Percentiles rank a stretch among this genome's conserved stretches.
Evolutionary conservation across 768 basidiomycete species (phyloP).

Genomic region (Hemileccinum impolitum): DNA sequence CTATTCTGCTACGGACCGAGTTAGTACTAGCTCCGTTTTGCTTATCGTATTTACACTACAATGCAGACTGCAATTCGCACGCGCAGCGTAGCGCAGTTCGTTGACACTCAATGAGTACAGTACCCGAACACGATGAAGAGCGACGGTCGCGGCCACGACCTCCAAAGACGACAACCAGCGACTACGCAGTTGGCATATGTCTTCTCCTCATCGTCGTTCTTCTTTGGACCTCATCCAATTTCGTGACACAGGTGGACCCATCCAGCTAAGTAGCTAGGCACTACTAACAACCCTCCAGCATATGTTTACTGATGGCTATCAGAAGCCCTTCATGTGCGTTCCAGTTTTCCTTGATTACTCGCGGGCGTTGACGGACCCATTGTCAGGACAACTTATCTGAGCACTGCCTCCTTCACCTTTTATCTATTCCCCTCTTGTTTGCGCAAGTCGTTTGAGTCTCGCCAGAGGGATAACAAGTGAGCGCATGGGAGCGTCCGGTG

Average conservation of each 20-base stretch:
- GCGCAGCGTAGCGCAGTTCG: not conserved
- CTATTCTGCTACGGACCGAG: not conserved
- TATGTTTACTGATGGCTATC: conserved; percentile 63
- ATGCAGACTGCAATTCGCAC: conserved; percentile 9
- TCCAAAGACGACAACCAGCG: conserved; percentile 14
- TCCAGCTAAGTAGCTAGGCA: not conserved
- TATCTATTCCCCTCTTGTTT: conserved; percentile 69
- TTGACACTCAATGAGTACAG: conserved; percentile 15
- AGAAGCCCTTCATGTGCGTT: conserved; percentile 85
- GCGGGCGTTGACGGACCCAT: conserved; percentile 2
- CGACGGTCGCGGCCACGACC: conserved; percentile 8
- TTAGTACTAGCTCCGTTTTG: not conserved
- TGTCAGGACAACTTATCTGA: conserved; percentile 87
- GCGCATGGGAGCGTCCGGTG: not conserved
- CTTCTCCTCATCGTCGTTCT: conserved; percentile 74
- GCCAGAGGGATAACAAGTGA: conserved; percentile 9
- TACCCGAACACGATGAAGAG: conserved; percentile 13
- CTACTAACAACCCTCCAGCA: conserved; percentile 32
- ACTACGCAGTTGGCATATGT: conserved; percentile 59
- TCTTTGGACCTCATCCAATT: conserved; percentile 88
- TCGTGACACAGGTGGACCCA: conserved; percentile 69
- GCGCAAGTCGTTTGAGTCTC: conserved; percentile 26
- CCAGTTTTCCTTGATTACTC: not conserved
- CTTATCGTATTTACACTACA: conserved; percentile 2
- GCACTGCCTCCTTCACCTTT: conserved; percentile 82